These are phyloP conservation scores for Corylus heterophylla DNA, from an alignment of 306 rosid species.

Conservation along the genomic window DNA sequence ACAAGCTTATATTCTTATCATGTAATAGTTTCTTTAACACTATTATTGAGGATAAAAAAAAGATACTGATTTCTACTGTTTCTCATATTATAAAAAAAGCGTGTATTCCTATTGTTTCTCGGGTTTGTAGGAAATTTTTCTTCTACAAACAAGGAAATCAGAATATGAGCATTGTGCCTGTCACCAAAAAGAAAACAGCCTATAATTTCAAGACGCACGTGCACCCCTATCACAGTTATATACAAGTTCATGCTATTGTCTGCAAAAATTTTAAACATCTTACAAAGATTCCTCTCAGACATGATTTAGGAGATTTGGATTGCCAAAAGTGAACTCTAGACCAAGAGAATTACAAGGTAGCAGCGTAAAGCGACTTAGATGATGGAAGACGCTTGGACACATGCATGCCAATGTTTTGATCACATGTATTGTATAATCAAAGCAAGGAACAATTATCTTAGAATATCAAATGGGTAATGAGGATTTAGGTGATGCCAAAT, in stretches of 20 bases:
- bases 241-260: neutral
- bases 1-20: neutral
- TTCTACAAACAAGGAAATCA: too few species aligned
- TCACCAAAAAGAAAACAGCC: neutral
- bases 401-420: neutral
- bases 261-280: neutral
- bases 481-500: neutral
- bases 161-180: neutral
- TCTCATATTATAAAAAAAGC: neutral
- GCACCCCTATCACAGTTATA: neutral
- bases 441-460: neutral
- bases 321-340: neutral
- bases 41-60: neutral
- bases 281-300: neutral
- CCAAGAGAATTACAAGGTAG: neutral
- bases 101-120: too few species aligned
- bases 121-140: too few species aligned
- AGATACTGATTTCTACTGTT: neutral
- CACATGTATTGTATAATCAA: neutral
- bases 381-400: slow-evolving; percentile 5
- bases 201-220: neutral
- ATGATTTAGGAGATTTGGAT: neutral
- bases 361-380: neutral
- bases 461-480: neutral
- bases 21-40: neutral